Percentiles rank a stretch among this genome's conserved stretches.
Evolutionary conservation across 1,139 yeast genomes (phyloP).

Genomic region (Suhomyces taliae): DNA sequence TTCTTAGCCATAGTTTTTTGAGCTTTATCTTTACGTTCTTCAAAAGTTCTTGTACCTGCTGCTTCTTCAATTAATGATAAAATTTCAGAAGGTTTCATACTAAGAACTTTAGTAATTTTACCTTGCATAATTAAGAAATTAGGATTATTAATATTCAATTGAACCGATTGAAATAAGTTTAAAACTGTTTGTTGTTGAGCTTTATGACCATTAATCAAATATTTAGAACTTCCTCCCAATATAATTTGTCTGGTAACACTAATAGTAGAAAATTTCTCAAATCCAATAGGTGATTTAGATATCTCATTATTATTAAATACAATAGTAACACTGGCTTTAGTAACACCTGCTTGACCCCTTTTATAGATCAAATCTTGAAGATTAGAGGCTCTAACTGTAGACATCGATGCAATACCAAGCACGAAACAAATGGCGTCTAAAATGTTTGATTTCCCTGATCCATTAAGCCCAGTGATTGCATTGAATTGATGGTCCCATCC

Average conservation of each 20-base stretch:
- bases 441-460: constrained; percentile 95
- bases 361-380: constrained; percentile 93
- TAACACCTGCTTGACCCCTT: constrained; percentile 97
- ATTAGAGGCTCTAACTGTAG: constrained; percentile 90
- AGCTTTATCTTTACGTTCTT: constrained; percentile 89
- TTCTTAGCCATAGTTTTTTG: constrained; percentile 89
- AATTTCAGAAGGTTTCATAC: constrained; percentile 92
- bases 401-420: constrained; percentile 92
- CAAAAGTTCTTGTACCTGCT: constrained; percentile 95
- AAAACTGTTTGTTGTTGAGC: constrained; percentile 95
- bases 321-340: constrained; percentile 94
- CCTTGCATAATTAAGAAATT: constrained; percentile 99
- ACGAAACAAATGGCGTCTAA: constrained; percentile 97
- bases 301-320: constrained; percentile 86
- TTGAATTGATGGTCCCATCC: constrained; percentile 97
- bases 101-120: constrained; percentile 91
- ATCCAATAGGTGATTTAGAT: constrained; percentile 81
- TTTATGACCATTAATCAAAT: constrained; percentile 90
- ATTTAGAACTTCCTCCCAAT: constrained; percentile 90
- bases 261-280: constrained; percentile 74
- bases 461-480: constrained; percentile 96
- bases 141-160: constrained; percentile 93
- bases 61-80: constrained; percentile 94
- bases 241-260: constrained; percentile 91
- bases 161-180: constrained; percentile 89